phyloP scores from a whole-genome alignment of 2,329 filamentous ascomycete species.

The Talaromyces piceae region DNA sequence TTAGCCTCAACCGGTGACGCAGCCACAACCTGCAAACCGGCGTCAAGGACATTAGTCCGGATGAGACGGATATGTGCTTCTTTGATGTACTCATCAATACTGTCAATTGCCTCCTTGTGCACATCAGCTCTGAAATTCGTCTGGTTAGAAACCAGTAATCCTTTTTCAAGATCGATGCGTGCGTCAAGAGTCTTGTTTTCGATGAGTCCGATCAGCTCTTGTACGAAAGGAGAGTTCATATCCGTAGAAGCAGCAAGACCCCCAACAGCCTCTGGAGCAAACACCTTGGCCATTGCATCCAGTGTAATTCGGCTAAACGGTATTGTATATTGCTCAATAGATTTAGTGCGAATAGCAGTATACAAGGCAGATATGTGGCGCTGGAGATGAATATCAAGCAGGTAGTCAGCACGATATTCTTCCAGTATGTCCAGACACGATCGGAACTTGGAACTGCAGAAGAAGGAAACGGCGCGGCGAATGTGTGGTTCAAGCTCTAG shows the following conservation, averaged over 20 bases:
- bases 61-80: conserved; percentile 70
- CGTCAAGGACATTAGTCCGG: conserved; percentile 66
- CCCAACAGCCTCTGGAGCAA: conserved; percentile 44
- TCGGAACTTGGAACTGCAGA: conserved; percentile 84
- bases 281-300: conserved; percentile 67
- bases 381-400: conserved; percentile 82
- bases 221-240: conserved; percentile 35
- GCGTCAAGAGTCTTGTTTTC: conserved; percentile 63
- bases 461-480: conserved; percentile 79
- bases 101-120: conserved; percentile 61
- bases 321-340: conserved; percentile 85
- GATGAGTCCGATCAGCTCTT: conserved; percentile 74
- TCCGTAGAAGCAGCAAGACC: conserved; percentile 55
- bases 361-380: conserved; percentile 66
- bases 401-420: conserved; percentile 72
- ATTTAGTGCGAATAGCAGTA: conserved; percentile 72
- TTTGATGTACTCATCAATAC: conserved; percentile 63
- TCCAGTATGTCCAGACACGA: conserved; percentile 76
- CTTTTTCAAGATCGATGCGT: conserved; percentile 75
- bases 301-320: conserved; percentile 85
- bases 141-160: conserved; percentile 66
- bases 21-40: conserved; percentile 62
- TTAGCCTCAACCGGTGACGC: not conserved
- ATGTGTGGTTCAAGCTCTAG: conserved; percentile 92
- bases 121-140: conserved; percentile 60